phyloP scores from a whole-genome alignment of 2,329 filamentous ascomycete genomes.

The Aspergillus brunneoviolaceus region DNA sequence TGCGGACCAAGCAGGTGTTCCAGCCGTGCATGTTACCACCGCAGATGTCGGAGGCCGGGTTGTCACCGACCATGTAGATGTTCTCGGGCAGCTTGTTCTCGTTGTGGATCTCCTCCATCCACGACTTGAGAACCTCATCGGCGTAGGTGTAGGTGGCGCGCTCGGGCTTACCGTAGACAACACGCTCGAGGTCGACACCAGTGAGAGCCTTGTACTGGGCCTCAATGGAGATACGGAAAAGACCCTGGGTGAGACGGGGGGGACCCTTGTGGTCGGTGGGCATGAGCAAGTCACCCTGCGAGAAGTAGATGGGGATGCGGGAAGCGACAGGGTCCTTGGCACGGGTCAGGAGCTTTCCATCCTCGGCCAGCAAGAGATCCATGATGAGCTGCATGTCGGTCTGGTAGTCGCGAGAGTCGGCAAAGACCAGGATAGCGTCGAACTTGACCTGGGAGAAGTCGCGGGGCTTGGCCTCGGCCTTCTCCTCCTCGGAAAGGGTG shows the following conservation, averaged over 20 bases:
- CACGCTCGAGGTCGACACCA: conserved; percentile 69
- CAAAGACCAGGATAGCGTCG: conserved; percentile 73
- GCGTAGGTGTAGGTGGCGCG: conserved; percentile 76
- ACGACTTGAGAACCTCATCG: conserved; percentile 68
- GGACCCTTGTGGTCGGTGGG: conserved; percentile 61
- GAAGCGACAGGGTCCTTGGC: conserved; percentile 65
- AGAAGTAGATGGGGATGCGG: conserved; percentile 74
- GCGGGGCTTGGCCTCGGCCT: conserved; percentile 64
- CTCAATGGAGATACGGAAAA: conserved; percentile 73
- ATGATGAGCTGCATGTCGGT: conserved; percentile 76
- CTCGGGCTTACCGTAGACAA: conserved; percentile 74
- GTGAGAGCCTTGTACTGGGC: conserved; percentile 65
- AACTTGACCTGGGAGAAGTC: conserved; percentile 73
- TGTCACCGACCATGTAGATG: conserved; percentile 76
- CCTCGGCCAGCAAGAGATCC: conserved; percentile 67
- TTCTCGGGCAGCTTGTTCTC: conserved; percentile 68
- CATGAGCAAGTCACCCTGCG: conserved; percentile 64
- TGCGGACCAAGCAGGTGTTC: conserved; percentile 77
- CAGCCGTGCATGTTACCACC: conserved; percentile 79
- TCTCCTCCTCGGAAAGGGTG: conserved; percentile 66
- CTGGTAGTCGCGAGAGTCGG: conserved; percentile 70
- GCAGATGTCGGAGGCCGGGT: conserved; percentile 71
- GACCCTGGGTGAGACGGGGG: conserved; percentile 70
- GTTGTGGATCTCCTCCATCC: conserved; percentile 75
- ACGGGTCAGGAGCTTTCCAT: conserved; percentile 64